These are phyloP conservation scores for Citrus hindsii DNA, from an alignment of 345 rosid species.

Conservation along the genomic window DNA sequence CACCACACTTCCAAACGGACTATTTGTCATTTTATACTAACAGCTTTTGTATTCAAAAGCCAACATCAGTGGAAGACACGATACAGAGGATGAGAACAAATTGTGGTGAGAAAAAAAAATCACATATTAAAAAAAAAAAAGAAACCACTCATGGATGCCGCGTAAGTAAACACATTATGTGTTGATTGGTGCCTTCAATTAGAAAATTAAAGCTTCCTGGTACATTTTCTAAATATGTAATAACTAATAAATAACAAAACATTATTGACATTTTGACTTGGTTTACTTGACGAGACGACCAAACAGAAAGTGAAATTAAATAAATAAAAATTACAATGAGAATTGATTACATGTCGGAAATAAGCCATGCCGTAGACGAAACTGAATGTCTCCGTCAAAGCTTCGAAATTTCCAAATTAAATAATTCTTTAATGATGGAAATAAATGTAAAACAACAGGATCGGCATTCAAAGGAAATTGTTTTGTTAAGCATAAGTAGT, in stretches of 20 bases:
- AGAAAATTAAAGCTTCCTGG: neutral
- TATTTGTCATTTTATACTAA: no score
- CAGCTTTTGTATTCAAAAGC: no score
- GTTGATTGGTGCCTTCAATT: neutral
- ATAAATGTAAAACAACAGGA: neutral
- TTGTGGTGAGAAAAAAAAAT: no score
- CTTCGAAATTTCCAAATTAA: neutral
- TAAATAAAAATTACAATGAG: neutral
- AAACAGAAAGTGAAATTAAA: neutral
- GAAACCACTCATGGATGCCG: neutral
- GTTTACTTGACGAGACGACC: no score
- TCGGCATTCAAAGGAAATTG: neutral
- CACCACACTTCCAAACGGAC: no score
- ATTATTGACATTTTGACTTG: no score
- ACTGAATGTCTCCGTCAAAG: neutral
- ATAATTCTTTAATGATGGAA: neutral
- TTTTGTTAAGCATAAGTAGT: no score
- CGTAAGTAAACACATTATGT: neutral
- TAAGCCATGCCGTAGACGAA: no score
- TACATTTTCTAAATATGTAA: neutral
- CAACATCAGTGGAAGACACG: no score
- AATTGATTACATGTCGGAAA: slow-evolving; percentile 30
- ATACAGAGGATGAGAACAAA: no score
- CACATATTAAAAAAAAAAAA: no score
- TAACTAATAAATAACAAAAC: neutral